Evolutionary conservation across 768 basidiomycete species (phyloP), one percentile per base, ranked within the genome.

Genomic region (Suillus alpinus): DNA sequence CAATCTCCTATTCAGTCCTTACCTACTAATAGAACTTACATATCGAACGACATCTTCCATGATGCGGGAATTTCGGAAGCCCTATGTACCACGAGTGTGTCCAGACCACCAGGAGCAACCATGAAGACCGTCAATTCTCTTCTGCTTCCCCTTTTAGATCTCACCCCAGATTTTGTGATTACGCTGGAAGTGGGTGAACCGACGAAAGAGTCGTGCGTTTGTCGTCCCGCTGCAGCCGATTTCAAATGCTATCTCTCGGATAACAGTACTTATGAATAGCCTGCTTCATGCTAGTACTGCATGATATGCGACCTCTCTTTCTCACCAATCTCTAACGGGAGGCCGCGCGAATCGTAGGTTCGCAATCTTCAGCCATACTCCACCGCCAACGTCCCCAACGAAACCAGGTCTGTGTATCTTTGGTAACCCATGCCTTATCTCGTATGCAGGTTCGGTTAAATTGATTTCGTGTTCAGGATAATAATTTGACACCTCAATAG

Each of bases 131-230:
- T 16, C 5, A 6, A 50, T 36, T 53, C 51, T 53, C 1, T 23
- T 20, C 50, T 34, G 31, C 51, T 5, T 37, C 52, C 37, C 37
- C 23, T 39, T 53, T 55, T 18, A 55, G 53, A 55, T 39, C 36
- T 29, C 53, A 55, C 37, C 53, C 53, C 37, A 55, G 53, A 55
- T 55, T 55, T 55, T 37, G 37, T 14, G 53, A 55, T n/a, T 36
- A 55, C 8, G 37, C 37, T 55, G 16, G 37, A 39, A 55, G 49
- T 29, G 26, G 53, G 53, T 3, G 23, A 55, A 26, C 53, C 53
- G 23, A 55, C 37, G 23, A 55, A 1, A 55, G 26, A 39, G 16
- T 26, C 23, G 36, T 55, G 37, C 26, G 12, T 39, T 18, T 39
- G 37, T 26, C 53, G 23, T 39, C n/a, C 20, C 34, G 34, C 52